Evolutionary conservation across 2,329 filamentous ascomycete species (phyloP), one percentile per base, ranked within the genome.

Genomic region (Fusarium tuaranense): DNA sequence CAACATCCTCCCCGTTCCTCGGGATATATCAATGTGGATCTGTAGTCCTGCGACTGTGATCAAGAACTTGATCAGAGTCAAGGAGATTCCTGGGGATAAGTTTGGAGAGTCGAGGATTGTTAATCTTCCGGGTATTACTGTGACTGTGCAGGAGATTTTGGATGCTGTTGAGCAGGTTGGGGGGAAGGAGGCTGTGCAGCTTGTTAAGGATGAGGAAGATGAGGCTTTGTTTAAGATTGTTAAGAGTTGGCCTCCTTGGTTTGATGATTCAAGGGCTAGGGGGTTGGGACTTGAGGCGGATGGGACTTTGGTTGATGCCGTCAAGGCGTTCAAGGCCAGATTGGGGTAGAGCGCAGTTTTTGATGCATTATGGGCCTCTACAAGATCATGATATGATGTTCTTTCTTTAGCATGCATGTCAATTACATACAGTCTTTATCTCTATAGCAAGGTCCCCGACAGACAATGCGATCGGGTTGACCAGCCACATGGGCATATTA

Each of bases 81-180:
- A 87, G 48, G 81, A 82, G 13, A 77, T 88, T 2, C 80, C 84
- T 0, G 80, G 78, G 0, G 83, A 84, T 78, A 78, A 85, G 30
- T 81, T 86, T 62, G 81, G 81, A 16, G 67, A 81, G 3, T 76
- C 71, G n/a, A 81, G 87, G 8, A 82, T 87, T 58, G 84, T 89
- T 57, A 89, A 89, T 67, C 81, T 88, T 4, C 88, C 88, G 0
- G 88, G 88, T 67, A 76, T 88, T 46, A 87, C 86, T 44, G 86
- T 89, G 6, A 87, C 83, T 2, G 84, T 89, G n/a, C 83, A 87
- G 63, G 82, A 89, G 70, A 89, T 90, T 73, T 76, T 90, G 48
- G 84, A 88, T 68, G 87, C 87, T 0, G 77, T 90, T 67, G 83
- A 85, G 68, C 78, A 83, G 39, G 83, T 89, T 34, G 87, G 86